Evolutionary conservation across 495 filamentous ascomycete genomes (phyloP), one percentile per base, ranked within the genome.

Genomic region (Choiromyces venosus): DNA sequence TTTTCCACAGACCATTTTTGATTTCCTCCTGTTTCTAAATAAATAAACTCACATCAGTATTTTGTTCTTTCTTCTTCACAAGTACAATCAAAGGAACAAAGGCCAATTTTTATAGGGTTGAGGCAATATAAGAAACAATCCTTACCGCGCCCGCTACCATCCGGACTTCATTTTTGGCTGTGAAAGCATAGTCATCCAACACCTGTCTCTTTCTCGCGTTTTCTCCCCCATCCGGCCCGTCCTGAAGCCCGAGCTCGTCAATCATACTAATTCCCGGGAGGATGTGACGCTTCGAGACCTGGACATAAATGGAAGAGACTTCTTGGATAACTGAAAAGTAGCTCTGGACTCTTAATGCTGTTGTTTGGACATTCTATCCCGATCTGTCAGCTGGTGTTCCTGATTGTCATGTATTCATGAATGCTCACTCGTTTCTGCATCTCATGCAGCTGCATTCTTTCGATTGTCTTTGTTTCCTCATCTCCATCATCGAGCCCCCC

Each of bases 231-330:
- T 61, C 52, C 52, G 25, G 25, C 52, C 25, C 52, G 25, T 61
- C 52, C 25, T 61, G 36, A 37, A 68, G 36, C 67, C 37, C 40
- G 37, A 68, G 36, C 19, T 68, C 67, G 37, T 68, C 67, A 10
- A 68, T 68, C 37, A 39, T 68, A 42, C 36, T 68, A 35, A 68
- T 68, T 33, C 67, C 67, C n/a, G 67, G 67, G n/a, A 68, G 37
- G n/a, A 68, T 42, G 37, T 68, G 67, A 39, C 67, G 37, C 33
- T 42, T 68, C 37, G 67, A 68, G 36, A 68, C 67, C n/a, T 68
- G n/a, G 14, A 68, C 67, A 68, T 68, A 68, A 5, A 37, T 38
- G n/a, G 37, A 39, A 18, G 67, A 68, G 40, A 68, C 67, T 19
- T 68, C 67, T n/a, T 42, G 37, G 67, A 37, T 68, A 21, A 37